Evolutionary conservation across 108 stramenopile species (phyloP).

Genomic region (Mediolabrus comicus): DNA sequence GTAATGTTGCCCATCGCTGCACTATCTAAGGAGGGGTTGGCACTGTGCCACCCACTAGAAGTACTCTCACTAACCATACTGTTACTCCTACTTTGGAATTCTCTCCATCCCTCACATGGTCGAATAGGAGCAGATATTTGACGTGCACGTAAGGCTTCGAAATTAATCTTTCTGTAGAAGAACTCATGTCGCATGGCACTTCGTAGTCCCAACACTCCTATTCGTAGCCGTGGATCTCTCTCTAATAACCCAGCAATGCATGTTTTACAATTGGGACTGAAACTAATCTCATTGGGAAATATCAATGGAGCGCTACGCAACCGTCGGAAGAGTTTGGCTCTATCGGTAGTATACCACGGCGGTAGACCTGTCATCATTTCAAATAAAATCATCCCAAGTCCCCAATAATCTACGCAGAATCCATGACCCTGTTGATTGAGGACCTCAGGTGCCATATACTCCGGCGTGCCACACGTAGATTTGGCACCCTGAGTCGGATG

Average conservation of each 20-base stretch:
- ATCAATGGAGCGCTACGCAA: constrained; percentile 79
- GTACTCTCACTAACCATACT: constrained; percentile 11
- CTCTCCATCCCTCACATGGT: constrained; percentile 89
- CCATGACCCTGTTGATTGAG: constrained; percentile 80
- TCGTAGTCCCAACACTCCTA: constrained; percentile 77
- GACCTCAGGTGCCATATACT: constrained; percentile 98
- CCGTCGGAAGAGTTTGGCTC: constrained; percentile 92
- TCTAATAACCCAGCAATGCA: constrained; percentile 78
- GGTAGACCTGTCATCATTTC: constrained; percentile 99
- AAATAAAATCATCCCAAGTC: constrained; percentile 92
- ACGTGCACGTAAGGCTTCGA: constrained; percentile 69
- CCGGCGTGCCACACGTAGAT: constrained; percentile 97
- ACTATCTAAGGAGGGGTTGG: constrained; percentile 37
- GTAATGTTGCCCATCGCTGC: constrained; percentile 47
- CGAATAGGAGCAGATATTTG: constrained; percentile 81
- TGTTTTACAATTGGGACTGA: constrained; percentile 53
- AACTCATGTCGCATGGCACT: constrained; percentile 86
- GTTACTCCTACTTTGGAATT: constrained; percentile 40
- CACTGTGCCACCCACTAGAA: constrained; percentile 20
- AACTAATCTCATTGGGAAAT: constrained; percentile 68
- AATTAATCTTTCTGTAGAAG: constrained; percentile 74
- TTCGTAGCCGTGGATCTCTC: constrained; percentile 67
- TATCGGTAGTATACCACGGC: constrained; percentile 97
- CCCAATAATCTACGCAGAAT: constrained; percentile 94
- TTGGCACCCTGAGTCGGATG: constrained; percentile 88